Conservation (phyloP, 331 rosid species). For the Pyracantha coccinea region DNA sequence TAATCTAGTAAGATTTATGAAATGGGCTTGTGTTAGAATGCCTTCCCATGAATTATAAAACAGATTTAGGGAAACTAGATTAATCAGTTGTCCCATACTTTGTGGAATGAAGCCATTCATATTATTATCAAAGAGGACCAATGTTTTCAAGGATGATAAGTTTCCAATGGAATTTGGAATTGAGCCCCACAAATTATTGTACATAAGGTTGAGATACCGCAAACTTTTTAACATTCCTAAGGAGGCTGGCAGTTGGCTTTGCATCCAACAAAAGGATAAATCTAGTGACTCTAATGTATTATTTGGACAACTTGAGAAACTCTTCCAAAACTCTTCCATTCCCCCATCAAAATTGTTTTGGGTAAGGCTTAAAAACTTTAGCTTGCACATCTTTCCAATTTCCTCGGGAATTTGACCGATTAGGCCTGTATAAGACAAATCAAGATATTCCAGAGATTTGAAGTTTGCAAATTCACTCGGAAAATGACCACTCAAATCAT, state of each 20-base stretch:
- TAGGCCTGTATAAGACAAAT: not conserved
- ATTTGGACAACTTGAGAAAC: not conserved
- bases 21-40: not conserved
- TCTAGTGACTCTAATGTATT: not conserved
- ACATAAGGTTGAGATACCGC: not conserved
- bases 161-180: constrained; percentile 2
- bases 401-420: not conserved
- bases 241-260: not conserved
- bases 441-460: not conserved
- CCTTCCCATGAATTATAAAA: not conserved
- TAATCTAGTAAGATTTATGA: not conserved
- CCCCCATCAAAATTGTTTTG: fast-evolving
- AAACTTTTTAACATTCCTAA: not conserved
- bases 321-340: not conserved
- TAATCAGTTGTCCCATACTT: not conserved
- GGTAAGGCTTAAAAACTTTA: not conserved
- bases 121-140: not conserved
- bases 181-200: not conserved
- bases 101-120: not conserved
- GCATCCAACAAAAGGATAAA: not conserved
- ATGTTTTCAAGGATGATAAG: not conserved
- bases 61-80: not conserved
- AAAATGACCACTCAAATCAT: not conserved
- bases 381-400: not conserved
- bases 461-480: not conserved